phyloP scores from a whole-genome alignment of 163 green algal genomes.

The Prototheca cutis region DNA sequence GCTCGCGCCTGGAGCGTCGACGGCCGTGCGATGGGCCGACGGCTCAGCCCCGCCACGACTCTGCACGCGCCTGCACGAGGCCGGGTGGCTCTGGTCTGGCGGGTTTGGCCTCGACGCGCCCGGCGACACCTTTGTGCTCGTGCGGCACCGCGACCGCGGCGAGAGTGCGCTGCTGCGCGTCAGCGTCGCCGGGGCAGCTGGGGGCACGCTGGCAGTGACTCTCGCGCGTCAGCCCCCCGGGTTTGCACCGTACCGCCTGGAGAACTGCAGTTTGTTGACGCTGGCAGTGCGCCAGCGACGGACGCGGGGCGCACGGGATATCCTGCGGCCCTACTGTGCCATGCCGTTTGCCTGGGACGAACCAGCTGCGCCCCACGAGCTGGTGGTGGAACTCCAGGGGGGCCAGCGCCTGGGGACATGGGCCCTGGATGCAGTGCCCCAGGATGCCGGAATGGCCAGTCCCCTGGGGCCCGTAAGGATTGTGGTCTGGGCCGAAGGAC shows the following conservation, averaged over 20 bases:
- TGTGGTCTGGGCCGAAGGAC: constrained; percentile 51
- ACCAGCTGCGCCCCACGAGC: constrained; percentile 42
- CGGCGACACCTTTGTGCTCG: constrained; percentile 69
- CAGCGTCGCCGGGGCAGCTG: constrained; percentile 36
- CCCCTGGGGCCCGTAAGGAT: constrained; percentile 29
- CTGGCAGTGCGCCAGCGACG: constrained; percentile 46
- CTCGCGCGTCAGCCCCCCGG: constrained; percentile 44
- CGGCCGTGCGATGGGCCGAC: constrained; percentile 48
- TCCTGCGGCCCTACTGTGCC: constrained; percentile 64
- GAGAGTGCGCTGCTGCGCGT: constrained; percentile 63
- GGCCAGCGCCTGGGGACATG: constrained; percentile 42
- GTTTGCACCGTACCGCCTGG: constrained; percentile 72
- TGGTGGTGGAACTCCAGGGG: constrained; percentile 52
- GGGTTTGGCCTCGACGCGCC: constrained; percentile 52
- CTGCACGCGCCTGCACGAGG: constrained; percentile 55
- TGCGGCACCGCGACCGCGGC: constrained; percentile 48
- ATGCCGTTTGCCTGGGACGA: constrained; percentile 79
- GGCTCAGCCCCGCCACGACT: constrained; percentile 31
- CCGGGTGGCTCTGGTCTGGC: constrained; percentile 73
- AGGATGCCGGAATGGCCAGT: not conserved
- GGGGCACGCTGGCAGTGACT: constrained; percentile 30
- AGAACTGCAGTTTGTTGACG: constrained; percentile 51
- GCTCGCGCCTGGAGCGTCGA: constrained; percentile 16
- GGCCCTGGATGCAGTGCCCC: constrained; percentile 41
- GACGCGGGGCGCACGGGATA: constrained; percentile 43